A percentile compares a stretch with the other conserved stretches of the same genome.
Conservation (phyloP, 768 basidiomycete species). For the Auriscalpium microsporum region DNA sequence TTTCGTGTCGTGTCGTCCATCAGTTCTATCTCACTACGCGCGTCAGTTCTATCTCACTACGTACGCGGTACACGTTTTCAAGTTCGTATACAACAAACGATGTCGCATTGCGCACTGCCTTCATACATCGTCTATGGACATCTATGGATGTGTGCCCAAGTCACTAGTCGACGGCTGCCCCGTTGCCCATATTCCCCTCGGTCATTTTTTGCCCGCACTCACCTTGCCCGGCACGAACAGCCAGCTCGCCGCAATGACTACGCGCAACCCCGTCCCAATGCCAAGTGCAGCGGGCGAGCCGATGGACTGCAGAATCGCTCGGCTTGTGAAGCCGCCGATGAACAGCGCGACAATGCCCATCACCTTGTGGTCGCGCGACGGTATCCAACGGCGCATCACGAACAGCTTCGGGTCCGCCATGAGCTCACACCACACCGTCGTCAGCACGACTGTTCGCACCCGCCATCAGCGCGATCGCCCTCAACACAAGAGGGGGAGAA, state of each 20-base stretch:
- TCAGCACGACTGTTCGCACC: conserved; percentile 57
- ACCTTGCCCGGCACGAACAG: conserved; percentile 46
- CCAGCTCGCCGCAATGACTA: conserved; percentile 59
- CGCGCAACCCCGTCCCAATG: conserved; percentile 52
- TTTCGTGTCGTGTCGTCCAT: neutral
- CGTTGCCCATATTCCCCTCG: neutral
- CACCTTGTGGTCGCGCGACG: conserved; percentile 62
- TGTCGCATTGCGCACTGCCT: too few relatives aligned
- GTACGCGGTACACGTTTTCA: too few relatives aligned
- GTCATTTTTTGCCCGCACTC: neutral
- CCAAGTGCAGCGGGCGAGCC: conserved; percentile 62
- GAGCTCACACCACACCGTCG: conserved; percentile 85
- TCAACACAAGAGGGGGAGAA: neutral
- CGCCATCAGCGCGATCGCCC: neutral
- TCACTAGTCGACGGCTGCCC: neutral
- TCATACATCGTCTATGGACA: too few relatives aligned
- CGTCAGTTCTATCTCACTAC: neutral
- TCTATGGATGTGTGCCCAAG: too few relatives aligned
- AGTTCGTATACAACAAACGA: too few relatives aligned
- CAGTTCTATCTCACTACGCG: too few relatives aligned
- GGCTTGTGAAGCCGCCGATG: conserved; percentile 62
- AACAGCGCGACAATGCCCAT: conserved; percentile 64
- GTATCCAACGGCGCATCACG: conserved; percentile 39
- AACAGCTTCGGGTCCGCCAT: conserved; percentile 76
- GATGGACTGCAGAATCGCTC: conserved; percentile 49